Evolutionary conservation across 2,329 filamentous ascomycete species (phyloP).

Genomic region (Phoma sp.): DNA sequence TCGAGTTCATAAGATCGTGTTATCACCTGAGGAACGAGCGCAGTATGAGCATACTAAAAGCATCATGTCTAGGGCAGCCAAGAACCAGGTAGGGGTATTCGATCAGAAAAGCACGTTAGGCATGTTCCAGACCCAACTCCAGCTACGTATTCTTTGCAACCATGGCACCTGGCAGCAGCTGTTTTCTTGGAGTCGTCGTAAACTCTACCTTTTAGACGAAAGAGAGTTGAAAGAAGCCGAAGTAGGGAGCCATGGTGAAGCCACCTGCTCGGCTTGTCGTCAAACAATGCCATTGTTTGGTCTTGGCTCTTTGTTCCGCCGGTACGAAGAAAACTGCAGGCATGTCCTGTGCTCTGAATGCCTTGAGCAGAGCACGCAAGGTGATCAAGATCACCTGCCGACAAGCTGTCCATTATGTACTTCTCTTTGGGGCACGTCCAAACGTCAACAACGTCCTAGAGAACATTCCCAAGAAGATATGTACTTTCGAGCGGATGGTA

Average conservation of each 20-base stretch:
- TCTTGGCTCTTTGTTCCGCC: slow-evolving; percentile 30
- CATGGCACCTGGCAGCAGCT: slow-evolving; percentile 59
- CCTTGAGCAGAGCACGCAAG: slow-evolving; percentile 31
- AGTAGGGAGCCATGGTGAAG: slow-evolving; percentile 33
- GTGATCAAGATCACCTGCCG: slow-evolving; percentile 7
- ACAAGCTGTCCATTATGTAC: slow-evolving; percentile 35
- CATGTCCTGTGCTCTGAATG: slow-evolving; percentile 49
- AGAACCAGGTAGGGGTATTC: slow-evolving; percentile 47
- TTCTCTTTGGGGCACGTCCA: slow-evolving; percentile 16
- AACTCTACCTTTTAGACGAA: slow-evolving; percentile 46
- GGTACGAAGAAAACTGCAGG: slow-evolving; percentile 33
- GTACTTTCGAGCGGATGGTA: slow-evolving; percentile 41
- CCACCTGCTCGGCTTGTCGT: slow-evolving; percentile 41
- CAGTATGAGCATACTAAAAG: slow-evolving; percentile 43
- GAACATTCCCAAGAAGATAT: slow-evolving; percentile 26
- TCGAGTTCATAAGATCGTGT: slow-evolving; percentile 34
- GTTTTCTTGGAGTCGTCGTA: slow-evolving; percentile 53
- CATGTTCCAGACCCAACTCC: slow-evolving; percentile 57
- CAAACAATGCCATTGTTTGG: slow-evolving; percentile 33
- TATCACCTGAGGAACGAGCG: slow-evolving; percentile 40
- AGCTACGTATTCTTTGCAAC: slow-evolving; percentile 59
- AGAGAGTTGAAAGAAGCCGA: slow-evolving; percentile 43
- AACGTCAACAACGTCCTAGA: not conserved
- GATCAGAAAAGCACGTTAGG: slow-evolving; percentile 52
- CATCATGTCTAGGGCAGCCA: slow-evolving; percentile 51